Base-by-base conservation (phyloP, 78 protist genomes). In the Dictyostelium citrinum region DNA sequence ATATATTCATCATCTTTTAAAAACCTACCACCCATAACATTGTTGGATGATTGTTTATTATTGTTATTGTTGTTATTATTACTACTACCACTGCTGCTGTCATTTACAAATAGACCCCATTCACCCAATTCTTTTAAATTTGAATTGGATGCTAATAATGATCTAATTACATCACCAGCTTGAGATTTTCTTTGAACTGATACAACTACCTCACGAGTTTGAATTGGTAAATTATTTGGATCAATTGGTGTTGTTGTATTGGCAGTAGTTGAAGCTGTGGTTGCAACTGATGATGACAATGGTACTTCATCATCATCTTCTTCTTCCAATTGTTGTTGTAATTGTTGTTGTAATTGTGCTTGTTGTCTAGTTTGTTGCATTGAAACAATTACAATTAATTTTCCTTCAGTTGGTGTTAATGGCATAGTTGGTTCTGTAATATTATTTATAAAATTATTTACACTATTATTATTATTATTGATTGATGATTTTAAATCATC, bases 81-180 rank as follows among this genome's bases (percentile, higher is more conserved):
- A 1, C 2, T 39, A 7, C 5, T 39, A 1, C 2, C 5, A 1
- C 43, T 39, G 5, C 5, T 39, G 5, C 43, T 39, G 0, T 84
- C 91, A 17, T 43, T n/a, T 11, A 78, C 93, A 64, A n/a, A 88
- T 16, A 88, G 45, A n/a, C 93, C 93, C 93, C 93, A 88, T 67
- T 88, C 93, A 37, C 93, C 93, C 49, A 79, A 39, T 43, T 88
- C 93, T 22, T 68, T 76, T 2, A 88, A 33, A 49, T 88, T 88
- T 22, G 93, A 78, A 67, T 88, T 88, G 20, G 93, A 64, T 27
- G 60, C 58, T 0, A 68, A 27, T 6, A 88, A 61, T 9, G 93
- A 64, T 29, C 93, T 67, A 31, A 88, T 78, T 24, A 88, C 81
- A 67, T 88, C 93, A n/a, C 71, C 77, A 67, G 85, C 93, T 55